Conservation (phyloP, 2,329 filamentous ascomycete species). For the Hansfordia pulvinata region DNA sequence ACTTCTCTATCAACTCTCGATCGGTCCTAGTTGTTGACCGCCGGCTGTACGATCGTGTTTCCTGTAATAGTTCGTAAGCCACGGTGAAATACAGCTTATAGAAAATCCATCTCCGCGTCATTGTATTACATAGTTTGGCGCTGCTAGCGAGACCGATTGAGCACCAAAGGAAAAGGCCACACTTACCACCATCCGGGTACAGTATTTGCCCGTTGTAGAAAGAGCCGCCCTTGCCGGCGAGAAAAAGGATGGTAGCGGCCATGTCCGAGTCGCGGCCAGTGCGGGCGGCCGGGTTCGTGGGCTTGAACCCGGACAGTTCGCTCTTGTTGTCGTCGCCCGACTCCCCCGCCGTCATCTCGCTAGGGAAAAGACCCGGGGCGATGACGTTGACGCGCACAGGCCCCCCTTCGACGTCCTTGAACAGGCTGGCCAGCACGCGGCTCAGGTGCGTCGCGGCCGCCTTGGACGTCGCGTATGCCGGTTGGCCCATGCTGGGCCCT, state of each 20-base stretch:
- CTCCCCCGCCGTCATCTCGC: slow-evolving; percentile 31
- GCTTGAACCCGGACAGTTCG: slow-evolving; percentile 21
- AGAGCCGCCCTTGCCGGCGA: slow-evolving; percentile 32
- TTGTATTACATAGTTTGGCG: no score
- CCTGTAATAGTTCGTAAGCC: no score
- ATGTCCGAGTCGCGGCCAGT: slow-evolving; percentile 32
- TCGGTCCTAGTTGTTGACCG: no score
- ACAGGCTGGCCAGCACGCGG: slow-evolving; percentile 29
- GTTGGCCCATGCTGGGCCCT: slow-evolving; percentile 32
- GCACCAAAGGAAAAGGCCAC: no score
- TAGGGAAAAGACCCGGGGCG: slow-evolving; percentile 30
- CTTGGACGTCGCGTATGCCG: slow-evolving; percentile 36
- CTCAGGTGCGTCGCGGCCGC: slow-evolving; percentile 28
- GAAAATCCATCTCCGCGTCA: no score
- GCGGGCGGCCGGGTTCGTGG: slow-evolving; percentile 27
- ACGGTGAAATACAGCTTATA: no score
- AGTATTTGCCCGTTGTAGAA: slow-evolving; percentile 40
- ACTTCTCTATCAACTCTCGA: no score
- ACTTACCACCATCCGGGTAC: slow-evolving; percentile 30
- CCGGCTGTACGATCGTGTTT: no score
- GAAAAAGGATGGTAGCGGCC: slow-evolving; percentile 33
- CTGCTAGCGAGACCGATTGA: no score
- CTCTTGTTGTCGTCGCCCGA: slow-evolving; percentile 32
- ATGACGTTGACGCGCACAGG: slow-evolving; percentile 45
- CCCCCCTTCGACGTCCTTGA: slow-evolving; percentile 32